These are phyloP conservation scores for Schwanniomyces pseudopolymorphus DNA, from an alignment of 805 yeast genomes.

Conservation along the genomic window DNA sequence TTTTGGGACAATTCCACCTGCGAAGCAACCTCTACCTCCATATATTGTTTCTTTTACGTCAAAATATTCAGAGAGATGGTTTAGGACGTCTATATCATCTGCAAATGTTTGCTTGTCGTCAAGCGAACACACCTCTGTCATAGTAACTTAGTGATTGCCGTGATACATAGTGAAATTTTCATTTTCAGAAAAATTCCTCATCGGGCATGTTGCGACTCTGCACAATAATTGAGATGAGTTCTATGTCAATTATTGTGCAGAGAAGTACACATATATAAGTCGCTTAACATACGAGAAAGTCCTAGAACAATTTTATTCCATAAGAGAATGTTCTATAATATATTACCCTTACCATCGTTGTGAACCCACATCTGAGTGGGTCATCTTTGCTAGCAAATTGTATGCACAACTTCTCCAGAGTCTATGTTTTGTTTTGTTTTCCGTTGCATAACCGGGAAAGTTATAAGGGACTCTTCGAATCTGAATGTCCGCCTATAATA, in stretches of 20 bases:
- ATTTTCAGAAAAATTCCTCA: not conserved
- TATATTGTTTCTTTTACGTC: not conserved
- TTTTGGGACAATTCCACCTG: slow-evolving; percentile 36
- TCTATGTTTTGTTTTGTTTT: not conserved
- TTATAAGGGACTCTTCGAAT: not conserved
- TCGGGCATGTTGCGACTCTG: not conserved
- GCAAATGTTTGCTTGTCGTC: not conserved
- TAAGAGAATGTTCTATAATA: no score
- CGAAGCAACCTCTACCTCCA: slow-evolving; percentile 61
- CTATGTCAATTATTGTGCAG: not conserved
- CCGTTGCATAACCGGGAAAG: not conserved
- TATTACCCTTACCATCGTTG: no score
- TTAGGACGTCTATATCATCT: not conserved
- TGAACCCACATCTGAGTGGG: no score
- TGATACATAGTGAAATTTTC: not conserved
- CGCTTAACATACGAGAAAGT: no score
- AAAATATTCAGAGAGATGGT: not conserved
- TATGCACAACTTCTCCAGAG: not conserved
- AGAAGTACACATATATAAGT: not conserved
- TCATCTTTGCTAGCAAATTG: not conserved
- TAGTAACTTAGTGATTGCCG: not conserved
- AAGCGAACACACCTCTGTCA: not conserved
- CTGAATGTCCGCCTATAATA: not conserved
- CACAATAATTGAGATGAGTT: not conserved
- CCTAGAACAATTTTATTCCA: no score